Percentiles rank a stretch among this genome's conserved stretches.
Conservation (phyloP, 441 rosid species). For the Bruguiera hainesii region DNA sequence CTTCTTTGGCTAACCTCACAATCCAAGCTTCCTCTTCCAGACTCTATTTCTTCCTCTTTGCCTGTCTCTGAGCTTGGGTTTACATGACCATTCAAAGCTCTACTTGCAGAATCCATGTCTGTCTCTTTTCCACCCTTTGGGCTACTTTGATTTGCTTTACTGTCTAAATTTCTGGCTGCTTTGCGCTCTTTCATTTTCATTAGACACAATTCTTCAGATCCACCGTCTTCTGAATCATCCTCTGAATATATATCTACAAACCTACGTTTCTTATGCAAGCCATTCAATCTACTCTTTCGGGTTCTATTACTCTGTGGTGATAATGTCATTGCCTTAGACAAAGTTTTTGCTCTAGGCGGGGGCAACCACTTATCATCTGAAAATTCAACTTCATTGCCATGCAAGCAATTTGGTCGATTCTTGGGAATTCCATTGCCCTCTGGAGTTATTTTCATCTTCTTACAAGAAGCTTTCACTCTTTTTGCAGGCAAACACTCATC, state of each 20-base stretch:
- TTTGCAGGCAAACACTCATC: not conserved
- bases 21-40: constrained; percentile 12
- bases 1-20: constrained; percentile 8
- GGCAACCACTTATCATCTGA: constrained; percentile 4
- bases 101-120: not conserved
- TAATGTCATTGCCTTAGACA: constrained; percentile 20
- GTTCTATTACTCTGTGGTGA: constrained; percentile 6
- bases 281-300: constrained; percentile 26
- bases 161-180: constrained; percentile 13
- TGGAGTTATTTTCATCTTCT: not conserved
- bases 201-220: constrained; percentile 20
- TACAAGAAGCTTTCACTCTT: no score
- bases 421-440: constrained; percentile 21
- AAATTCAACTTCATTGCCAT: not conserved
- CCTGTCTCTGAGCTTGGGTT: not conserved
- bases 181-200: constrained; percentile 25
- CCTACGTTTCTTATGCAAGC: constrained; percentile 11
- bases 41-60: not conserved
- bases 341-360: constrained; percentile 3
- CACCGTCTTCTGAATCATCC: constrained; percentile 25
- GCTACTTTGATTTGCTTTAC: constrained; percentile 10
- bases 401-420: constrained; percentile 19
- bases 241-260: constrained; percentile 11
- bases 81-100: not conserved
- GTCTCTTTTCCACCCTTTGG: constrained; percentile 11